Conservation (phyloP, 2,329 filamentous ascomycete genomes). For the Aureobasidium leucospermi region DNA sequence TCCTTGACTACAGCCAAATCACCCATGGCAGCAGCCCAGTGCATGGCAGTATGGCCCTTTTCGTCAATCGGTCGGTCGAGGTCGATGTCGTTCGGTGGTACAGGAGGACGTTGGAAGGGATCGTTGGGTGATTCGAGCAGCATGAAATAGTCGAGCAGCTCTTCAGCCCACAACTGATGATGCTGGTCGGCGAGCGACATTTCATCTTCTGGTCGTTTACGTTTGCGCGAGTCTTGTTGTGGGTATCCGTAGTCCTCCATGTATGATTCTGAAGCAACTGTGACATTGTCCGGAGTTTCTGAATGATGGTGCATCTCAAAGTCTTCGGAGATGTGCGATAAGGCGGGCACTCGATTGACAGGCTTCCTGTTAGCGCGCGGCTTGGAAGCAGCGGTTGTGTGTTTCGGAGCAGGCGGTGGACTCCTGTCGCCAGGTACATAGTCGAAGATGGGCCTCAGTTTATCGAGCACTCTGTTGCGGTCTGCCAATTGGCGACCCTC, state of each 20-base stretch:
- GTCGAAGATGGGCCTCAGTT: constrained; percentile 81
- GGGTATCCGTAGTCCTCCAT: constrained; percentile 68
- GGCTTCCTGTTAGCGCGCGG: constrained; percentile 47
- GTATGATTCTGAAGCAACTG: constrained; percentile 75
- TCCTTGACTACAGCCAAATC: constrained; percentile 87
- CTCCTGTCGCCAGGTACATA: constrained; percentile 77
- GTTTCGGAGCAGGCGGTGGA: constrained; percentile 88
- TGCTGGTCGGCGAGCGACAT: constrained; percentile 64
- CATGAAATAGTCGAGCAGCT: constrained; percentile 93
- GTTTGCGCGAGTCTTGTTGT: constrained; percentile 49
- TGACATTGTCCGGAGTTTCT: constrained; percentile 75
- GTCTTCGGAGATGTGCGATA: constrained; percentile 46
- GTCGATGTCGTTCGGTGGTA: constrained; percentile 78
- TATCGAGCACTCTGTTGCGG: constrained; percentile 79
- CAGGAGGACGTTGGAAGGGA: constrained; percentile 60
- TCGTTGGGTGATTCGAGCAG: constrained; percentile 46
- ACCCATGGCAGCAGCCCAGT: constrained; percentile 97
- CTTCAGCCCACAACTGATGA: constrained; percentile 85
- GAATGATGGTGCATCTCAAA: constrained; percentile 63
- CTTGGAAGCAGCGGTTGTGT: constrained; percentile 66
- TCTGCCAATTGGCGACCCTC: constrained; percentile 75
- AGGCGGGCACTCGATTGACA: constrained; percentile 20
- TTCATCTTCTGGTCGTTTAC: constrained; percentile 61
- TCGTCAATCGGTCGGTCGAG: constrained; percentile 90
- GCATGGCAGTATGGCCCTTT: constrained; percentile 83